Percentiles rank a stretch among this genome's conserved stretches.
Evolutionary conservation across 208 protist species (phyloP).

Genomic region (Trypanosoma cruzi): DNA sequence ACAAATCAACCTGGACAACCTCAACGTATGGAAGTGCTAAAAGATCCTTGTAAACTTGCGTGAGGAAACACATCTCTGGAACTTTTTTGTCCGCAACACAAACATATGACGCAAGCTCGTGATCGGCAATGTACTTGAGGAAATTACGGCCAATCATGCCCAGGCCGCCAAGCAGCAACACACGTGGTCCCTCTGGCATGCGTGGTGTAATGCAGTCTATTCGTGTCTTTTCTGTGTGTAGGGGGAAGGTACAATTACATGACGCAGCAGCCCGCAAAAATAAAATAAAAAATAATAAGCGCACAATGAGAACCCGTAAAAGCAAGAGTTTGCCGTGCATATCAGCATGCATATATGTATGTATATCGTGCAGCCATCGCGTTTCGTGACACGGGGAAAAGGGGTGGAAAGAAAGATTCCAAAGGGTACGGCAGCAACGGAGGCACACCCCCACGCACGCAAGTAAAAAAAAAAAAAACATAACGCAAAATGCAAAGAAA

Average conservation of each 20-base stretch:
- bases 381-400: background rate
- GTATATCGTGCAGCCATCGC: too few relatives aligned
- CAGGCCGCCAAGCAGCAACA: conserved; percentile 69
- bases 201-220: background rate
- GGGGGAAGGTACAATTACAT: background rate
- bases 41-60: conserved; percentile 31
- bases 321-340: background rate
- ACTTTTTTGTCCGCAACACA: conserved; percentile 54
- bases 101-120: conserved; percentile 36
- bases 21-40: conserved; percentile 67
- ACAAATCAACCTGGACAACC: conserved; percentile 73
- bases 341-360: background rate
- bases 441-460: too few relatives aligned
- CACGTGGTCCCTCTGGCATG: conserved; percentile 27
- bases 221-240: background rate
- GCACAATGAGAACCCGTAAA: background rate
- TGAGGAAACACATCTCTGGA: conserved; percentile 44
- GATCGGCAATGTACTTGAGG: conserved; percentile 63
- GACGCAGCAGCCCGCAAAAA: background rate
- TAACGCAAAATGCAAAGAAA: too few relatives aligned
- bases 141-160: conserved; percentile 94
- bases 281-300: too few relatives aligned
- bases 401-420: too few relatives aligned
- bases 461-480: background rate
- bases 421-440: too few relatives aligned